These are phyloP conservation scores for Tripidium arundinaceum DNA, from an alignment of 202 grass and related monocot species.

Conservation along the genomic window DNA sequence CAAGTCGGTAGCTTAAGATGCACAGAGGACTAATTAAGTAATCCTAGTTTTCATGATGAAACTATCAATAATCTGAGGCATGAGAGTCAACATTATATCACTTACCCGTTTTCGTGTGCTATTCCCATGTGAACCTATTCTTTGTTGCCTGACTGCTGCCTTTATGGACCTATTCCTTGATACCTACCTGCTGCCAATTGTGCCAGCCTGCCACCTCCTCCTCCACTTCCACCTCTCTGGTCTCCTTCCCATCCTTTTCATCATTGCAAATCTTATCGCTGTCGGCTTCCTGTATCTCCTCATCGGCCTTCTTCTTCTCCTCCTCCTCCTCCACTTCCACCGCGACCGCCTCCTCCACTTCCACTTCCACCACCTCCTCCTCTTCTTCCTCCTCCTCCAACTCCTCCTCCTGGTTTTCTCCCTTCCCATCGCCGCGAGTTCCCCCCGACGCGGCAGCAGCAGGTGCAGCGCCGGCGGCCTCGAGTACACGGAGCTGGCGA, in stretches of 20 bases:
- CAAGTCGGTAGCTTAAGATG: not conserved
- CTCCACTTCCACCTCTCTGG: not conserved
- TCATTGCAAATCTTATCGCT: not conserved
- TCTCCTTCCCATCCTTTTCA: not conserved
- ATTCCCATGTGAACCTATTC: not conserved
- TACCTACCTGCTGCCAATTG: not conserved
- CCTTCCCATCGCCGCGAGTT: not conserved
- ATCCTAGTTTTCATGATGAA: not conserved
- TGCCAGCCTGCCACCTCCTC: not conserved
- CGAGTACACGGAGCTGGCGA: constrained; percentile 26
- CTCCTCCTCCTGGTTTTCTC: not conserved
- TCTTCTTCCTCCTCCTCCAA: not conserved
- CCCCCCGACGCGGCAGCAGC: not conserved
- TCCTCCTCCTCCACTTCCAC: not conserved
- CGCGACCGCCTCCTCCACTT: no score
- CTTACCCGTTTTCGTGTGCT: not conserved
- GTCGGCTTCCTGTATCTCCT: not conserved
- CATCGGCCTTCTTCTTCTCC: not conserved
- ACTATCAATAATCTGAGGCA: not conserved
- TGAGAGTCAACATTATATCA: not conserved
- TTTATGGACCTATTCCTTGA: not conserved
- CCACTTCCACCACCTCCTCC: not conserved
- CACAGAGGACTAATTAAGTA: not conserved
- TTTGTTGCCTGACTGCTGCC: not conserved
- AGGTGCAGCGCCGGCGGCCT: not conserved